A percentile compares a stretch with the other conserved stretches of the same genome.
These are phyloP conservation scores for Aureobasidium sp. DNA, from an alignment of 2,329 filamentous ascomycete genomes.

Conservation along the genomic window DNA sequence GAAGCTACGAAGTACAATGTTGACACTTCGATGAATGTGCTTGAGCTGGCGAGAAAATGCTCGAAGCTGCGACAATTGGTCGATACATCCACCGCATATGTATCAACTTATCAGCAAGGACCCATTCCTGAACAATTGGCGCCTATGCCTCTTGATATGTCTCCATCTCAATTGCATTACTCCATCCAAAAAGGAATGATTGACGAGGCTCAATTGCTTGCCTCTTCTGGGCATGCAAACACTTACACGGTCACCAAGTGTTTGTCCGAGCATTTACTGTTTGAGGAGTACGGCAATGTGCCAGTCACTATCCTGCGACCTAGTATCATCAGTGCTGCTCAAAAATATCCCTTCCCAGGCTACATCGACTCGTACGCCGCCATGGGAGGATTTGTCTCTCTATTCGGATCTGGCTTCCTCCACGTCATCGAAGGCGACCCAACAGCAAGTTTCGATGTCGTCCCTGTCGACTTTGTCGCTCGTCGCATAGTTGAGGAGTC, in stretches of 20 bases:
- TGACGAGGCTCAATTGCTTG: not conserved
- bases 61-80: not conserved
- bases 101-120: not conserved
- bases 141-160: not conserved
- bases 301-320: not conserved
- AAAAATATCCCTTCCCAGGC: not conserved
- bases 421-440: not conserved
- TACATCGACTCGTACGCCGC: not conserved
- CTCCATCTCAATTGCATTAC: not conserved
- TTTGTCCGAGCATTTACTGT: not conserved
- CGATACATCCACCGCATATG: not conserved
- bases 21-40: not conserved
- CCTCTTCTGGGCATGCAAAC: not conserved
- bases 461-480: not conserved
- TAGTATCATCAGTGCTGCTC: not conserved
- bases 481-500: not conserved
- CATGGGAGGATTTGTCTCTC: not conserved
- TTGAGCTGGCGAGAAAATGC: not conserved
- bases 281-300: not conserved
- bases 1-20: not conserved
- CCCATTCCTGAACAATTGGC: not conserved
- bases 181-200: not conserved
- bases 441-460: not conserved
- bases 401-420: not conserved
- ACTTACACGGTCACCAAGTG: not conserved